Base-by-base conservation (phyloP, 2,329 filamentous ascomycete genomes). In the Chaetomium olivaceum region DNA sequence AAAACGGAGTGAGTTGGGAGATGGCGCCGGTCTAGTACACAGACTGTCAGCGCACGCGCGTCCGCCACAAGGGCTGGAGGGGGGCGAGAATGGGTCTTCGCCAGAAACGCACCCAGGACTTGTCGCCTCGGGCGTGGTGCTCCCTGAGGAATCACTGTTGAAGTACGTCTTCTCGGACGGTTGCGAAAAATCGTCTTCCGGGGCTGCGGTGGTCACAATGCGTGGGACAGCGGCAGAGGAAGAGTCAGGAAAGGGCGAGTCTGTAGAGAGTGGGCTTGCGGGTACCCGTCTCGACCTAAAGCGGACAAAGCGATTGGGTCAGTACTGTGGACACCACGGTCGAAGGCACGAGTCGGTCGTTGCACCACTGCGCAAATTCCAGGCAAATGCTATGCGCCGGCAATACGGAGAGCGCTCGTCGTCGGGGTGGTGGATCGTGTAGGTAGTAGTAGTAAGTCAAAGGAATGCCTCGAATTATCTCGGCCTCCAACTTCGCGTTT, bases 261-360 rank as follows among this genome's bases (percentile, higher is more conserved):
- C 61, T 43, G 50, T 62, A 29, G 61, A 62, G 16, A 62, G 61
- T 12, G 61, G 61, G 52, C 61, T 62, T 67, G 80, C 77, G 63
- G 78, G 74, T 73, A 79, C 81, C 73, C 80, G 78, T 71, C 77
- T 79, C 61, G 80, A 82, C 80, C 83, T 86, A 73, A 61, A 57
- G 27, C 67, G 71, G 71, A 66, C 71, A 70, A 67, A 72, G 64
- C 62, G 62, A 69, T 69, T 70, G 67, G 52, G 68, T 76, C 69
- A 76, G 73, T 69, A 75, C 66, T 72, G 72, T 77, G 73, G 75
- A 75, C 73, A 71, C 68, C 67, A 69, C 66, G 71, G 68, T 76
- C 62, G 62, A 65, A 68, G 67, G 67, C 60, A 68, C 64, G 60
- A 69, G 51, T 62, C 70, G 74, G 62, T 58, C 68, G 74, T 76